A percentile compares a stretch with the other conserved stretches of the same genome.
phyloP scores from a whole-genome alignment of 441 rosid species.

The Adansonia rubrostipa region DNA sequence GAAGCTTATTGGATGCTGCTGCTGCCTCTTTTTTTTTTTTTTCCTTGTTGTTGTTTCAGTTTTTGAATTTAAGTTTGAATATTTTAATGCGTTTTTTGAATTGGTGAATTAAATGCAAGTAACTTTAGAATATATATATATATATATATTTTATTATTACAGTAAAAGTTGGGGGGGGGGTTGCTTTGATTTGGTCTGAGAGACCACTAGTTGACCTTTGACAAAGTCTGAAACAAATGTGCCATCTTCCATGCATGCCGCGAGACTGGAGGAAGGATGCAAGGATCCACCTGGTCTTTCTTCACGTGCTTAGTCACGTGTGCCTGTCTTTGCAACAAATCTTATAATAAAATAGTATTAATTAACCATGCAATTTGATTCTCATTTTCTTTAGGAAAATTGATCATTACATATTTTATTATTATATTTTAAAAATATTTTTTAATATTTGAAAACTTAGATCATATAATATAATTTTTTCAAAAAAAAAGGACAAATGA shows the following conservation, averaged over 20 bases:
- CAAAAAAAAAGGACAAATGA: background rate
- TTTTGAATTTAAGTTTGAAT: slow-evolving; percentile 44
- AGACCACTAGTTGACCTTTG: slow-evolving; percentile 55
- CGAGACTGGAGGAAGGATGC: background rate
- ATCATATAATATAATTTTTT: background rate
- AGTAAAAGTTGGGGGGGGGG: too few relatives aligned
- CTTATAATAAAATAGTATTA: background rate
- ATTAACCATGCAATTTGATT: background rate
- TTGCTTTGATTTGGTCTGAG: background rate
- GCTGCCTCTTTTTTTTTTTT: background rate
- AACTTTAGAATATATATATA: slow-evolving; percentile 14
- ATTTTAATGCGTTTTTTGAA: slow-evolving; percentile 34
- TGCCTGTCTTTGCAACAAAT: slow-evolving; percentile 22
- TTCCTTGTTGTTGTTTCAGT: background rate
- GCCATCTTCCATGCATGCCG: slow-evolving; percentile 25
- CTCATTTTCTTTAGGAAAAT: background rate
- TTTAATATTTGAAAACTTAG: slow-evolving; percentile 16
- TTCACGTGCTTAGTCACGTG: slow-evolving; percentile 51
- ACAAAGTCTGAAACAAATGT: slow-evolving; percentile 30
- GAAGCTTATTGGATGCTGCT: slow-evolving; percentile 29
- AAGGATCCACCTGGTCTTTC: slow-evolving; percentile 16
- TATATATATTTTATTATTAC: background rate
- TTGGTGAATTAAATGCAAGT: slow-evolving; percentile 18
- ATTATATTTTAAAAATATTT: slow-evolving; percentile 11
- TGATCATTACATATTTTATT: background rate